These are phyloP conservation scores for Aspergillus carbonarius DNA, from an alignment of 2,329 filamentous ascomycete genomes.

Conservation along the genomic window DNA sequence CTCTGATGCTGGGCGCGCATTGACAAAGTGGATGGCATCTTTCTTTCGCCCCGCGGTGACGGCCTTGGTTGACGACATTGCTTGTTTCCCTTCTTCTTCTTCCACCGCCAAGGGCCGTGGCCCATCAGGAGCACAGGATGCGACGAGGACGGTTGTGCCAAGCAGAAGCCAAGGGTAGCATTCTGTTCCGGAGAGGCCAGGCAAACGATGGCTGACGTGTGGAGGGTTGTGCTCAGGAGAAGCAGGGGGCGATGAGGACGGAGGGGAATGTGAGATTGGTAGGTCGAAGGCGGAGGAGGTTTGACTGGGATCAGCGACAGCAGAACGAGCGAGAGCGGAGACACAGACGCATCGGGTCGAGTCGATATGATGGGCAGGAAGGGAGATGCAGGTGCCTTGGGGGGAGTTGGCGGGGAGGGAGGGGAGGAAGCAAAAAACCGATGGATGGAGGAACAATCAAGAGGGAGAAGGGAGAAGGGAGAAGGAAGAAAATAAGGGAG, in stretches of 20 bases:
- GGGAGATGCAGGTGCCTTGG: background rate
- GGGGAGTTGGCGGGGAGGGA: background rate
- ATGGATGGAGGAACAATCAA: background rate
- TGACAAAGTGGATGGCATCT: slow-evolving; percentile 35
- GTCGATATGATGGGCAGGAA: background rate
- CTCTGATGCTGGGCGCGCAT: slow-evolving; percentile 33
- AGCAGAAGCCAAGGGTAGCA: slow-evolving; percentile 18
- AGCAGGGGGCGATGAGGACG: background rate
- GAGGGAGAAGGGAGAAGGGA: background rate
- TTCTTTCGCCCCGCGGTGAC: slow-evolving; percentile 16
- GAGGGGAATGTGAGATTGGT: background rate
- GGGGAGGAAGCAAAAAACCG: background rate
- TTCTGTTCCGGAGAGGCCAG: slow-evolving; percentile 18
- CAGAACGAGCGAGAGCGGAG: background rate
- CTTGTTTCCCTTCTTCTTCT: background rate
- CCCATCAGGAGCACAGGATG: slow-evolving; percentile 18
- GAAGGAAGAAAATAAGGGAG: background rate
- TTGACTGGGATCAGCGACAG: background rate
- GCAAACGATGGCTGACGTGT: background rate
- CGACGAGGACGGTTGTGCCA: slow-evolving; percentile 8
- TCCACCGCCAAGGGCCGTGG: slow-evolving; percentile 2
- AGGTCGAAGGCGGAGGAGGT: background rate
- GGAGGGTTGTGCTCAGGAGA: no score
- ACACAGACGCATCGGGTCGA: background rate
- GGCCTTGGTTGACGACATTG: slow-evolving; percentile 27